Evolutionary conservation across 2,329 filamentous ascomycete species (phyloP), one percentile per base, ranked within the genome.

Genomic region (Mycosphaerella sp.): DNA sequence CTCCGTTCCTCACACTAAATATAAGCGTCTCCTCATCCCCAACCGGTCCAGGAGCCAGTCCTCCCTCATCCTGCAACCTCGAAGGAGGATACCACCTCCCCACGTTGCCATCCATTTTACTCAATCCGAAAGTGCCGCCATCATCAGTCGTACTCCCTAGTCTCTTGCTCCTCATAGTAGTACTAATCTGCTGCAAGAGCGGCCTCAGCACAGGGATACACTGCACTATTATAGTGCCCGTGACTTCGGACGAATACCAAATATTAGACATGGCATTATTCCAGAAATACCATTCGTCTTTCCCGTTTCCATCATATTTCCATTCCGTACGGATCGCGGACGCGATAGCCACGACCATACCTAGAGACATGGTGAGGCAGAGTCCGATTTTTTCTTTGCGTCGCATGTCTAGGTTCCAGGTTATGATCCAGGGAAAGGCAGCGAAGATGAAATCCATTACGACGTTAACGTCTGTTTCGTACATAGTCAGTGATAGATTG

Each of bases 181-280:
- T 34, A 34, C 30, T 34, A 34, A 73, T 62, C 28, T 74, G 70
- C 39, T 69, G 67, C 36, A 79, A 55, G 16, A 79, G 69, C 0
- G 75, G 74, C 8, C 76, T 71, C 6, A 79, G 59, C 13, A 79
- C 72, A 2, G 76, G 76, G 2, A 79, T 73, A 53, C 74, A 79
- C 57, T 78, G 76, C 3, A 78, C 76, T 39, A 79, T 77, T 56
- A 79, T 77, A 21, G 76, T 79, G 47, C 76, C 75, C 7, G 74
- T 70, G 47, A 78, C 68, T 62, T 79, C 76, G 13, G 75, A 75
- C 0, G 74, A 76, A 62, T 77, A 73, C 73, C 73, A 75, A 49
- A 75, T 66, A 56, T 74, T 73, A 0, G 70, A 73, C 54, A 73
- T 63, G 9, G 68, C 73, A 53, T 75, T 72, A 42, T 73, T 71